Base-by-base conservation (phyloP, 768 basidiomycete species). In the Suillus variegatus region DNA sequence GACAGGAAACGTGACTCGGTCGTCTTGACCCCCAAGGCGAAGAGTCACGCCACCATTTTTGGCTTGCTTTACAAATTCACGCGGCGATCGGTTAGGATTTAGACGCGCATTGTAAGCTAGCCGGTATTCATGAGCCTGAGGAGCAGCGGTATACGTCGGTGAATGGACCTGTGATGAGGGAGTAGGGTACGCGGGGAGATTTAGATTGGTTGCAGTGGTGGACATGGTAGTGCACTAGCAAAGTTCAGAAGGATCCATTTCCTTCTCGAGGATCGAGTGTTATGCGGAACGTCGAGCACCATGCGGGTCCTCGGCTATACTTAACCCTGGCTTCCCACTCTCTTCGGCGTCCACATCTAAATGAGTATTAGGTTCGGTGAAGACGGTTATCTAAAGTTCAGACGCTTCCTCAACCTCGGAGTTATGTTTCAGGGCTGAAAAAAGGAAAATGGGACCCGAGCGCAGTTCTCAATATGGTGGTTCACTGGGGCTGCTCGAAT, bases 31-130 rank as follows among this genome's bases (percentile, higher is more conserved):
- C 20, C 67, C 74, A 54, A 92, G 74, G 28, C 82, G 81, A 43
- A 92, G 79, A 62, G 78, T 80, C 38, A 84, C 76, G 41, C 80
- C 82, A 6, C 88, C 85, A 58, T 78, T 81, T 72, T 81, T 88
- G 3, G 86, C 83, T 66, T 84, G 82, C 74, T 91, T 91, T 62
- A 85, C 78, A 68, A 87, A 89, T 61, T 79, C 80, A 7, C 83
- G 82, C 20, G 79, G 74, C 4, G 82, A 80, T 36, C 84, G 76
- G 65, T 67, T 73, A 14, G 73, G 67, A 6, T 78, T 76, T 43
- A 75, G 64, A 8, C 80, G 78, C 41, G 79, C 79, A 35, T 75
- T 80, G 36, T 85, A 74, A 10, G 86, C 83, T 60, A 89, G 70
- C 4, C 82, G 83, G 65, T 81, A 84, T 72, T 90, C 89, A 65